A percentile compares a stretch with the other conserved stretches of the same genome.
Conservation (phyloP, 2,329 filamentous ascomycete genomes). For the Fulvia fulva region DNA sequence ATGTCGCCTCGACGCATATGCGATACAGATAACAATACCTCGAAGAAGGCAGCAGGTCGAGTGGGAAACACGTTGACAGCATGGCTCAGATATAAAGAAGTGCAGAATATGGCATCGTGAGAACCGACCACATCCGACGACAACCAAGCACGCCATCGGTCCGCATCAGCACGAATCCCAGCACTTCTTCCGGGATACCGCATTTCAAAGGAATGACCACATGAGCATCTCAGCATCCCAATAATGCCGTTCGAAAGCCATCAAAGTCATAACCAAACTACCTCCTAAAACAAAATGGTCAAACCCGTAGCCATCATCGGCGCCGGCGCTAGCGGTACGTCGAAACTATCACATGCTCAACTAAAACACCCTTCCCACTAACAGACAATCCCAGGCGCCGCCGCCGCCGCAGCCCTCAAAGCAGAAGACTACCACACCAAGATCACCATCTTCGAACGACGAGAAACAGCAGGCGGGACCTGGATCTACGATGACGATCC, state of each 20-base stretch:
- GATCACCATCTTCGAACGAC: slow-evolving; percentile 36
- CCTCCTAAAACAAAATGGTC: not conserved
- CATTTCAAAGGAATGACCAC: not conserved
- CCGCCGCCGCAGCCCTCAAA: slow-evolving; percentile 34
- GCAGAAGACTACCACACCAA: slow-evolving; percentile 34
- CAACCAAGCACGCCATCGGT: slow-evolving; percentile 6
- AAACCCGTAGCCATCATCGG: slow-evolving; percentile 30
- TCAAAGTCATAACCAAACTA: not conserved
- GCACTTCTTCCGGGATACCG: not conserved
- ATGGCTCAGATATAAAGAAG: not conserved
- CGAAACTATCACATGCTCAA: slow-evolving; percentile 8
- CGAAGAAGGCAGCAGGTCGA: too few species aligned
- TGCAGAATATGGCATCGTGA: not conserved
- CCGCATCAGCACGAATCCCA: slow-evolving; percentile 2
- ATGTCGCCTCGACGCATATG: too few species aligned
- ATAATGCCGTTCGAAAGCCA: not conserved
- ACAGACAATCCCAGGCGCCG: slow-evolving; percentile 27
- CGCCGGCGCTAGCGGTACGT: slow-evolving; percentile 24
- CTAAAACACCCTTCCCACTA: not conserved
- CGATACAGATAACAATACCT: too few species aligned
- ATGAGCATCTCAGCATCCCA: not conserved
- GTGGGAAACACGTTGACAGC: too few species aligned
- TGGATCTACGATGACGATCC: slow-evolving; percentile 50
- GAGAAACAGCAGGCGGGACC: slow-evolving; percentile 35
- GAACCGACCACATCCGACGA: not conserved